Evolutionary conservation across 2,329 filamentous ascomycete species (phyloP).

Genomic region (Penicillium capsulatum): DNA sequence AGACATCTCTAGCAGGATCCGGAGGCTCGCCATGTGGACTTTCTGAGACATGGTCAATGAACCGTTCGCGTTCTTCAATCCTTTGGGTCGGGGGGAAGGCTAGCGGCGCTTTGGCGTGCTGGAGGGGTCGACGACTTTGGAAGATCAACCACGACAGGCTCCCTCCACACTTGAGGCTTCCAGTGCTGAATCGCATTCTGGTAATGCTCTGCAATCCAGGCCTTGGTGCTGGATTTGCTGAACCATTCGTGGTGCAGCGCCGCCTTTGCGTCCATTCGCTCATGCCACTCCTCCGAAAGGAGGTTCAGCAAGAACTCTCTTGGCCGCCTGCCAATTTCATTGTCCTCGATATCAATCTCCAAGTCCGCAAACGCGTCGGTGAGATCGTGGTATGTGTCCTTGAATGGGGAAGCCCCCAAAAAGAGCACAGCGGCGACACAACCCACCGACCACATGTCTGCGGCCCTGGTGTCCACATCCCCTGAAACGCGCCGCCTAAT

Average conservation of each 20-base stretch:
- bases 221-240: no score
- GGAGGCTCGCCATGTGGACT: background rate
- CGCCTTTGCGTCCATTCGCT: no score
- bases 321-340: slow-evolving; percentile 25
- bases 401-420: background rate
- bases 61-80: slow-evolving; percentile 38
- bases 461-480: slow-evolving; percentile 55
- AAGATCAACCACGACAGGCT: no score
- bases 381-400: background rate
- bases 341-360: background rate
- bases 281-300: slow-evolving; percentile 49
- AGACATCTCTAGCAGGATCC: no score
- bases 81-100: background rate
- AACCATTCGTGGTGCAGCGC: no score
- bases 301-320: slow-evolving; percentile 53
- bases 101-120: no score
- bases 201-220: no score
- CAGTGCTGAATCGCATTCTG: no score
- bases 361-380: background rate
- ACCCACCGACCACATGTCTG: slow-evolving; percentile 63
- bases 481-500: no score
- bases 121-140: no score
- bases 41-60: background rate
- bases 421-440: slow-evolving; percentile 51
- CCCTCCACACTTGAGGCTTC: no score